A percentile compares a stretch with the other conserved stretches of the same genome.
Evolutionary conservation across 2,329 filamentous ascomycete species (phyloP).

Genomic region (Gliomastix tumulicola): DNA sequence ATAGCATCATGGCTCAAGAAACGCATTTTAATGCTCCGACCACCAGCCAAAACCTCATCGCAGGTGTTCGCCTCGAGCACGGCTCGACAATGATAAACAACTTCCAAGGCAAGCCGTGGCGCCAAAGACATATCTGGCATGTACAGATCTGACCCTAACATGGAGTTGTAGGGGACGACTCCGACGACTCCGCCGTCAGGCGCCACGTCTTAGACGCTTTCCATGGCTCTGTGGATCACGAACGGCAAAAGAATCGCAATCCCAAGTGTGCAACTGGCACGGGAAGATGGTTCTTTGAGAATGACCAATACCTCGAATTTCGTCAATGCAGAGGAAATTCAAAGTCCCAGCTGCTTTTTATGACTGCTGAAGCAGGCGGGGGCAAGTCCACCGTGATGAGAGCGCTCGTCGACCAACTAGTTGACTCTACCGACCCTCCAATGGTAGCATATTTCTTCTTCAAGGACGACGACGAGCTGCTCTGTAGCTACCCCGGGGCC

Average conservation of each 20-base stretch:
- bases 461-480: neutral
- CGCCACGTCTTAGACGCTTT: conserved; percentile 1
- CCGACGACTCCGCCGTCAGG: no score
- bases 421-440: neutral
- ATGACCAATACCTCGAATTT: neutral
- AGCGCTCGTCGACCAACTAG: neutral
- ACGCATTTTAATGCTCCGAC: no score
- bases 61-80: no score
- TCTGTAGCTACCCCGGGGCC: neutral
- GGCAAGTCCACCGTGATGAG: conserved; percentile 1
- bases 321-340: neutral
- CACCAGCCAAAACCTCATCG: no score
- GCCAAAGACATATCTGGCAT: no score
- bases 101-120: no score
- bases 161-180: no score
- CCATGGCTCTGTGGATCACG: neutral
- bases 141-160: no score
- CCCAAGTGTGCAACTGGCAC: neutral
- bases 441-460: conserved; percentile 1
- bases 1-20: no score
- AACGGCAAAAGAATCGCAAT: neutral
- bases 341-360: neutral
- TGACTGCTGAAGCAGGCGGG: neutral
- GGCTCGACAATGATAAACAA: no score
- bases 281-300: neutral